A percentile compares a stretch with the other conserved stretches of the same genome.
phyloP scores from a whole-genome alignment of 139 green algal genomes.

The Micractinium conductrix region DNA sequence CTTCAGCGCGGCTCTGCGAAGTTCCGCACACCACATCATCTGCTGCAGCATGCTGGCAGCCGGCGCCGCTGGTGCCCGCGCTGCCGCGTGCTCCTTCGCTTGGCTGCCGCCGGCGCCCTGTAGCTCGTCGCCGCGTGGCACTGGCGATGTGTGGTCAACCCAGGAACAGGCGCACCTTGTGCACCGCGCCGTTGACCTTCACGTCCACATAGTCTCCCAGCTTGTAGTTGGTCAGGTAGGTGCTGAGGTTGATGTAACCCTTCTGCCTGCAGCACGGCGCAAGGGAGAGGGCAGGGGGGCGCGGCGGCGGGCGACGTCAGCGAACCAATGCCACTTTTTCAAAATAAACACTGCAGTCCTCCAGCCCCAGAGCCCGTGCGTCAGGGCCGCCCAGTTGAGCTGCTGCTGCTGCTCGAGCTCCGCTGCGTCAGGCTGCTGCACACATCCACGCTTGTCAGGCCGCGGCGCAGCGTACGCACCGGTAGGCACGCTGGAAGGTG shows the following conservation, averaged over 20 bases:
- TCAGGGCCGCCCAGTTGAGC: background rate
- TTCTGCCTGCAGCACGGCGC: slow-evolving; percentile 50
- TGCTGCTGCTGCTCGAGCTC: background rate
- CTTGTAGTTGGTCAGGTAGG: slow-evolving; percentile 96
- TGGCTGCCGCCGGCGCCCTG: too few species aligned
- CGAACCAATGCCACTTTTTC: too few species aligned
- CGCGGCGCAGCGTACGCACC: background rate
- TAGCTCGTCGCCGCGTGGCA: background rate
- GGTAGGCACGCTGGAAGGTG: slow-evolving; percentile 85
- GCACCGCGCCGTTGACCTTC: slow-evolving; percentile 96
- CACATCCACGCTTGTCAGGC: too few species aligned
- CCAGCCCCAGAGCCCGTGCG: too few species aligned
- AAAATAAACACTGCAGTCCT: too few species aligned
- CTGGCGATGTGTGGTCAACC: background rate
- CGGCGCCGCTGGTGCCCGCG: background rate
- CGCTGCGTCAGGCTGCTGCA: too few species aligned
- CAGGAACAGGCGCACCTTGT: slow-evolving; percentile 94
- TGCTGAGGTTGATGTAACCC: slow-evolving; percentile 90
- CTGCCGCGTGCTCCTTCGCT: too few species aligned
- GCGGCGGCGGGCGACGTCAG: too few species aligned
- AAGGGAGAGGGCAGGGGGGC: background rate
- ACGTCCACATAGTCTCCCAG: slow-evolving; percentile 99
- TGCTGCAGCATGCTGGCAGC: background rate
- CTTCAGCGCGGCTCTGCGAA: too few species aligned
- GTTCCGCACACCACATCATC: too few species aligned